phyloP scores from a whole-genome alignment of 2,329 filamentous ascomycete species.

The Rutstroemia sp. region DNA sequence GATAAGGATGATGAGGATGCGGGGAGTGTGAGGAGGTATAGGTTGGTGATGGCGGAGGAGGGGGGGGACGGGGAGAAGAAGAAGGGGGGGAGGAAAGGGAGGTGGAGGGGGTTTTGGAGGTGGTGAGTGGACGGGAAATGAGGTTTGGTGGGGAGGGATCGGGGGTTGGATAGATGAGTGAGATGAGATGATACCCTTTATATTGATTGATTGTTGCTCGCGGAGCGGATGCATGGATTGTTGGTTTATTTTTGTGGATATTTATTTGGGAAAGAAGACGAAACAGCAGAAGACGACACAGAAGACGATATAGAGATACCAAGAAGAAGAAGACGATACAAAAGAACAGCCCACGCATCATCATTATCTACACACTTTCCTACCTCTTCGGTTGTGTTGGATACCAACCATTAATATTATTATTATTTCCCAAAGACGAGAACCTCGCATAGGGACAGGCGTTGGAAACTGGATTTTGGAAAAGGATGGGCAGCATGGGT shows the following conservation, averaged over 20 bases:
- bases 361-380: no score
- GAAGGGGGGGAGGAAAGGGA: not conserved
- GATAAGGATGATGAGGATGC: constrained; percentile 34
- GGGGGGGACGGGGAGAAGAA: not conserved
- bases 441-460: no score
- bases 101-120: not conserved
- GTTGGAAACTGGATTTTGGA: no score
- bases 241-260: not conserved
- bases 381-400: no score
- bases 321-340: no score
- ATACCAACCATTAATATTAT: no score
- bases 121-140: not conserved
- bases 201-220: not conserved
- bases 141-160: no score
- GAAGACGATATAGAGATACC: no score
- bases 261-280: not conserved
- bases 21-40: constrained; percentile 56
- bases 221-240: not conserved
- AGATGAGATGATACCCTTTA: not conserved
- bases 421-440: no score
- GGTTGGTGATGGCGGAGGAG: constrained; percentile 36
- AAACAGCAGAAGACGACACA: no score
- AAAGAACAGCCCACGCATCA: no score
- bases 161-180: not conserved
- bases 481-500: no score